Evolutionary conservation across 495 filamentous ascomycete species (phyloP), one percentile per base, ranked within the genome.

Genomic region (Penicillium arizonense): DNA sequence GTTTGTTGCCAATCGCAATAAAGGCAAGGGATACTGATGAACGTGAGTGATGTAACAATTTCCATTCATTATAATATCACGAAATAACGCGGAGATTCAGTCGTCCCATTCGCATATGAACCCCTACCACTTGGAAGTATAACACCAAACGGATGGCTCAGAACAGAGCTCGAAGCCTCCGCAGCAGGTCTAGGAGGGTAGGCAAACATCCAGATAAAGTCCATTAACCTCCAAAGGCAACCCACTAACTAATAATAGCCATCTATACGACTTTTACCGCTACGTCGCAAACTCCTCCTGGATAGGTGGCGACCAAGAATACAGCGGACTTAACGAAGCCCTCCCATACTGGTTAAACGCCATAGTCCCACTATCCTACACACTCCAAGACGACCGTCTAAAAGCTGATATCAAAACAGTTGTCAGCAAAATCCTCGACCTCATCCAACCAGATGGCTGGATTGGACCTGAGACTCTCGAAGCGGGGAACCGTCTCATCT

Each of bases 261-360:
- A 87, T 52, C 58, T 82, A 43, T 73, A 73, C 32, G 77, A 84
- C 44, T 87, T 86, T 61, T 87, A 83, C 61, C 72, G 68, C 30
- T 82, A 75, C 44, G 81, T 87, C 4, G 66, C 63, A 2, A 55
- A 87, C 50, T 78, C 74, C 4, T 61, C 65, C 13, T 87, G 82
- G 82, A 55, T 82, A 9, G 83, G 83, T 3, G 79, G 80, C 2
- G 63, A 65, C 18, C 59, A 68, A 5, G 82, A 87, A 59, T 88
- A 88, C 49, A 83, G 78, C 38, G 62, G 61, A 6, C 69, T 87
- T 3, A 74, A 84, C 50, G 84, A 88, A 65, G 77, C 75, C 0
- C 72, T 79, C 3, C 82, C 83, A 2, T 87, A 88, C 59, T 88
- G 83, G 85, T 78, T 85, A 51, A 87, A 87, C 56, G 79, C 79